phyloP scores from a whole-genome alignment of 306 rosid genomes.

The Vigna hirtella region DNA sequence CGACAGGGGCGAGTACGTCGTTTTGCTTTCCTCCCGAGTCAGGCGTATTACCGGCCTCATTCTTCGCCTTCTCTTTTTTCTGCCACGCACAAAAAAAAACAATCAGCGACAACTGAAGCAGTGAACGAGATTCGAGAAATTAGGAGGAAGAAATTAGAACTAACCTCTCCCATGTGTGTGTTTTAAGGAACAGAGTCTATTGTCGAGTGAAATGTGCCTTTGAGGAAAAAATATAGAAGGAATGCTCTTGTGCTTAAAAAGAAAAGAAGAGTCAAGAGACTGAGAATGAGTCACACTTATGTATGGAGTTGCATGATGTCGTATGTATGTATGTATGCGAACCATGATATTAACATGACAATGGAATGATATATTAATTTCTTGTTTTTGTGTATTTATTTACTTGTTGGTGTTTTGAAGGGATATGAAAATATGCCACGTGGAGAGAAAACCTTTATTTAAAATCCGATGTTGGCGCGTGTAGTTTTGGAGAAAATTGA shows the following conservation, averaged over 20 bases:
- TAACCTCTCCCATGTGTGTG: constrained; percentile 69
- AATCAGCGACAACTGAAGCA: not conserved
- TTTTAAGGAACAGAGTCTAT: not conserved
- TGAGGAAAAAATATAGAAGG: not conserved
- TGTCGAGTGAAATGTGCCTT: constrained; percentile 38
- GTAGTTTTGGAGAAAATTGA: constrained; percentile 7
- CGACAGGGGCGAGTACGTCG: constrained; percentile 52
- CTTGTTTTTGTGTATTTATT: not conserved
- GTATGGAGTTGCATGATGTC: not conserved
- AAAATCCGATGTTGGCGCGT: constrained; percentile 27
- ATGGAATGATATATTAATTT: not conserved
- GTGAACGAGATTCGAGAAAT: not conserved
- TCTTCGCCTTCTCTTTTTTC: constrained; percentile 56
- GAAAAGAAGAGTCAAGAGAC: constrained; percentile 26
- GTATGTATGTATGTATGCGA: constrained; percentile 21
- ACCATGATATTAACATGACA: not conserved
- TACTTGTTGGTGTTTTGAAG: not conserved
- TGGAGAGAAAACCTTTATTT: not conserved
- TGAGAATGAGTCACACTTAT: constrained; percentile 23
- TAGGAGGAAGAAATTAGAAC: constrained; percentile 14
- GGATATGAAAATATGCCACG: not conserved
- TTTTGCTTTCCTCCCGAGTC: constrained; percentile 57
- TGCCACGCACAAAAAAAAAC: constrained; percentile 12
- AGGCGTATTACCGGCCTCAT: constrained; percentile 62
- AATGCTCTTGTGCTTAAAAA: constrained; percentile 48